Conservation (phyloP, 805 yeast genomes). For the Ogataea nitratoaversa region DNA sequence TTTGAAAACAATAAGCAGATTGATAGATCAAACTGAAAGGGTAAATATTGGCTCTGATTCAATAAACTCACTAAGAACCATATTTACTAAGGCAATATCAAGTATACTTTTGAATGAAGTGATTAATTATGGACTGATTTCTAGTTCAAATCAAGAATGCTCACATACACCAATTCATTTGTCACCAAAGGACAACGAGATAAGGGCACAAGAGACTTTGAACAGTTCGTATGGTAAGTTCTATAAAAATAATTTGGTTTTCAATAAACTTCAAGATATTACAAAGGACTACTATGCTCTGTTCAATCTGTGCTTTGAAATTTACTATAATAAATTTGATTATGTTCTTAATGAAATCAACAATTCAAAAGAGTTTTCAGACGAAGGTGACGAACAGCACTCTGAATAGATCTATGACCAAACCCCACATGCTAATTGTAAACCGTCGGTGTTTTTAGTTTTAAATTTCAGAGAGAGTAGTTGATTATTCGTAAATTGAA, state of each 20-base stretch:
- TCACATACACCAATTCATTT: not conserved
- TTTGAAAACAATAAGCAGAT: constrained; percentile 10
- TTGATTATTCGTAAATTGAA: too few species aligned
- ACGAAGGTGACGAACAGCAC: too few species aligned
- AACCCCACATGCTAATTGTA: too few species aligned
- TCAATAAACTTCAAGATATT: constrained; percentile 6
- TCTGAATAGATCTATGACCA: too few species aligned
- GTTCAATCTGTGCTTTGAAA: constrained; percentile 14
- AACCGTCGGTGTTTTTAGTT: too few species aligned
- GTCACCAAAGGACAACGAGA: not conserved
- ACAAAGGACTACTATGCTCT: constrained; percentile 13
- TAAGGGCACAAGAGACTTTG: not conserved
- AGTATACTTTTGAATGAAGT: constrained; percentile 10
- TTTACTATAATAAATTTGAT: constrained; percentile 9
- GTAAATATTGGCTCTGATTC: constrained; percentile 14
- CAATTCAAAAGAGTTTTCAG: not conserved
- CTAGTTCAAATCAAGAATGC: not conserved
- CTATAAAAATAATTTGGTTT: constrained; percentile 9
- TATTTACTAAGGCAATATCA: constrained; percentile 13
- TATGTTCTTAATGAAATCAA: constrained; percentile 8
- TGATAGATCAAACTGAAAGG: constrained; percentile 18
- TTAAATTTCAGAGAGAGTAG: too few species aligned
- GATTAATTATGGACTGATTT: constrained; percentile 3
- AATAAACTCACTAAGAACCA: constrained; percentile 15
- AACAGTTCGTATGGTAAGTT: constrained; percentile 11